These are phyloP conservation scores for Jasminum sambac DNA, from an alignment of 257 asterid species.

Conservation along the genomic window DNA sequence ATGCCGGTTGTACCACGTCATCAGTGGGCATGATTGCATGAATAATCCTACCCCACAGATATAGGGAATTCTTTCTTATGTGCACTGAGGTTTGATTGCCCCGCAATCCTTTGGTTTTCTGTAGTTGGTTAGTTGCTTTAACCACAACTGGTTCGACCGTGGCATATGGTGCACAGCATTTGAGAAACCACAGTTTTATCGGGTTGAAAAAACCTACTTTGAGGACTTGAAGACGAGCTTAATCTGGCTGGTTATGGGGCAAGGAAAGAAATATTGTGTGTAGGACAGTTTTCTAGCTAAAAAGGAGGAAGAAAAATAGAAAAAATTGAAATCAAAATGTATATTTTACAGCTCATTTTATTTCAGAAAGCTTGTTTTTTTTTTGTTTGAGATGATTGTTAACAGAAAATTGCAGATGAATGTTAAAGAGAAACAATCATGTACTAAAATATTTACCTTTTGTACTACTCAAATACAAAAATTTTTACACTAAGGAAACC, in stretches of 20 bases:
- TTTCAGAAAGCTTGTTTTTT: not conserved
- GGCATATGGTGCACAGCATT: constrained; percentile 82
- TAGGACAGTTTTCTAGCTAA: not conserved
- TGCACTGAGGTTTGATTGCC: constrained; percentile 11
- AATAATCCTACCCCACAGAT: too few species aligned
- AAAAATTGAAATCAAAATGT: not conserved
- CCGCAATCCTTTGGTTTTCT: constrained; percentile 26
- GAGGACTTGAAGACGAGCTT: constrained; percentile 5
- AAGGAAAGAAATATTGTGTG: not conserved
- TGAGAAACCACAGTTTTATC: constrained; percentile 40
- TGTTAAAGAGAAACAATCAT: too few species aligned
- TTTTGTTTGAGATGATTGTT: too few species aligned
- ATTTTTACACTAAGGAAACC: too few species aligned
- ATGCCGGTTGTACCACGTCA: too few species aligned
- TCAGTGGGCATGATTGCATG: too few species aligned
- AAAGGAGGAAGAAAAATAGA: not conserved
- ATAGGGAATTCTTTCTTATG: not conserved
- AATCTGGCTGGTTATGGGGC: not conserved
- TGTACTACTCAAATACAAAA: too few species aligned
- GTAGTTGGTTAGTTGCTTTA: constrained; percentile 86
- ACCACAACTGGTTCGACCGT: constrained; percentile 79
- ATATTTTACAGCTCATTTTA: constrained; percentile 1
- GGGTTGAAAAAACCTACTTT: constrained; percentile 18
- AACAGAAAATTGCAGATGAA: too few species aligned
- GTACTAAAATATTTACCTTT: too few species aligned